Evolutionary conservation across 371 early-diverging fungal genomes (phyloP).

Genomic region (Sanchytrium tribonematis): DNA sequence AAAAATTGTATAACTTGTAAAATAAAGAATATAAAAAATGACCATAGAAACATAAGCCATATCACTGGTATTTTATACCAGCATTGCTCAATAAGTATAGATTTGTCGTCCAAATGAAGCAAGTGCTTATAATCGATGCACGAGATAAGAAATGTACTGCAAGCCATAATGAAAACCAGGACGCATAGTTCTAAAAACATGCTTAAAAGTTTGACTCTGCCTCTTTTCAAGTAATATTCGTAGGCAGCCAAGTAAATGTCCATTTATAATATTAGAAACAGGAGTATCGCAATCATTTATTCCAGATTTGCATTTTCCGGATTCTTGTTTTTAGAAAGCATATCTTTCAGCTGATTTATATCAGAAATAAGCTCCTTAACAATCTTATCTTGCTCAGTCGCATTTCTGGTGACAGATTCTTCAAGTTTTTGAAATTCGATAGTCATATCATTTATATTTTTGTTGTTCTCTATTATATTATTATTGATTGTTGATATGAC

Average conservation of each 20-base stretch:
- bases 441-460: neutral
- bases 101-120: too few relatives aligned
- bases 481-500: neutral
- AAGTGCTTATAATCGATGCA: too few relatives aligned
- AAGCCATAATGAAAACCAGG: neutral
- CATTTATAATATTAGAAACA: neutral
- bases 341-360: neutral
- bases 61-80: too few relatives aligned
- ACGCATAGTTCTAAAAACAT: too few relatives aligned
- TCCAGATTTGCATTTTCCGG: neutral
- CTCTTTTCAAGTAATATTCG: too few relatives aligned
- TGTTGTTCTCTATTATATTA: neutral
- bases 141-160: neutral
- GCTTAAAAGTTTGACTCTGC: too few relatives aligned
- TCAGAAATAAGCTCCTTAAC: neutral
- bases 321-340: neutral
- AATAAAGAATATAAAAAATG: slow-evolving; percentile 38
- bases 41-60: slow-evolving; percentile 21
- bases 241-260: neutral
- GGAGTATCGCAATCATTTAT: neutral
- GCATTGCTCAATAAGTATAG: too few relatives aligned
- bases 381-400: neutral
- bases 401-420: neutral
- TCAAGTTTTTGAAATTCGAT: neutral
- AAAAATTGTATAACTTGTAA: slow-evolving; percentile 35